These are phyloP conservation scores for Schizophyllum amplum DNA, from an alignment of 1,284 basidiomycete species.

Conservation along the genomic window DNA sequence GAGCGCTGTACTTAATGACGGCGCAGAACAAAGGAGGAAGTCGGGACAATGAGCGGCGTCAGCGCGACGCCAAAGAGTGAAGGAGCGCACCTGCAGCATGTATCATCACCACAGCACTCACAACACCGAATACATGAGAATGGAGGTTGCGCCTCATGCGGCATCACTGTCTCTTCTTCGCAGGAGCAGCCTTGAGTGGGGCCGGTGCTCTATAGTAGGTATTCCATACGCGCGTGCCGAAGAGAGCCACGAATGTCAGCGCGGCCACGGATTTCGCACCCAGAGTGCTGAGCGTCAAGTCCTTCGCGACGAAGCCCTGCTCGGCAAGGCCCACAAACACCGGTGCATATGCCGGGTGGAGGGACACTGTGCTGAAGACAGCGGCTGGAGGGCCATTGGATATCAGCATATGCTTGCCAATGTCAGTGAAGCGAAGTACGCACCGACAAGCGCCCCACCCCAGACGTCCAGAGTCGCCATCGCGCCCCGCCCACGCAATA, in stretches of 20 bases:
- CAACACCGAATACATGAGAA: too few relatives aligned
- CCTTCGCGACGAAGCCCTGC: background rate
- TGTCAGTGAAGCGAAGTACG: background rate
- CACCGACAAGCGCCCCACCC: slow-evolving; percentile 33
- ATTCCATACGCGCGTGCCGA: background rate
- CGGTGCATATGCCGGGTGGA: background rate
- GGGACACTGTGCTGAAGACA: background rate
- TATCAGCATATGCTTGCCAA: background rate
- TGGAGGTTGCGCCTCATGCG: background rate
- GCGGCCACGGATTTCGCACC: background rate
- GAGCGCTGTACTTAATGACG: too few relatives aligned
- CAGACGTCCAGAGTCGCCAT: slow-evolving; percentile 35
- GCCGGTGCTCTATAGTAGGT: background rate
- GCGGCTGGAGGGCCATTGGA: background rate
- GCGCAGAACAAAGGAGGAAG: too few relatives aligned
- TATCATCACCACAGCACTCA: too few relatives aligned
- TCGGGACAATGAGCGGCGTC: too few relatives aligned
- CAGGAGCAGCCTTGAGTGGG: background rate
- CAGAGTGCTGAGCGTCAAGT: background rate
- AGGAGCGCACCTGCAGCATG: too few relatives aligned
- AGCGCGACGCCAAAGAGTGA: too few relatives aligned
- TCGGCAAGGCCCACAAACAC: background rate
- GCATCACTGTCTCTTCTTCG: background rate
- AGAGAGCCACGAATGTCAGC: background rate
- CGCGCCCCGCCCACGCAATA: slow-evolving; percentile 28